Base-by-base conservation (phyloP, 2,329 filamentous ascomycete genomes). In the Plenodomus tracheiphilus region DNA sequence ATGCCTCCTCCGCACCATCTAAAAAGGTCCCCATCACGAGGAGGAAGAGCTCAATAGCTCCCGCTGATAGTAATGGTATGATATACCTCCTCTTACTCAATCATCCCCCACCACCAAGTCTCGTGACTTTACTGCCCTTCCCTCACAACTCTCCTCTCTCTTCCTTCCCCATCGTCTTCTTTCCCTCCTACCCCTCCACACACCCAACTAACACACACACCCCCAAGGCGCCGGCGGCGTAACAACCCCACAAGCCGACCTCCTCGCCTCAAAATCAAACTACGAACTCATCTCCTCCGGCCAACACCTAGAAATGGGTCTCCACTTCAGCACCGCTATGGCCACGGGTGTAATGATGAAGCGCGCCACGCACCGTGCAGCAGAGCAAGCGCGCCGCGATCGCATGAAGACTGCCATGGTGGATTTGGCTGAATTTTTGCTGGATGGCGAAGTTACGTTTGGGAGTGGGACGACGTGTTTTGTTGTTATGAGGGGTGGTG, bases 301-400 rank as follows among this genome's bases (percentile, higher is more conserved):
- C 41, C 59, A 65, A 32, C 64, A 67, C 37, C 48, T 65, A 7
- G 64, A 67, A 49, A 67, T 67, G 64, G 64, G 64, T 7, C 39
- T 67, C 20, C 64, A 67, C 47, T 67, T 67, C 41, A 66, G 62
- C 47, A 65, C 62, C 25, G 62, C 64, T 47, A 67, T 67, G 64
- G 62, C 64, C 15, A 65, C 64, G 0, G 64, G 64, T 37, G 62
- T 67, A 11, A 67, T 67, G 64, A 67, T 67, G 64, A 65, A 64
- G 50, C 61, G 64, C 35, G 64, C 64, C 0, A 67, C 62, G 5
- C 64, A 67, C 44, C 64, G 64, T 2, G 64, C 64, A 1, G 64
- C 64, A 2, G 64, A 67, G 46, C 64, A 67, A n/a, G 64, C 64
- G 11, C 61, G 64, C 10, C 61, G 64, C n/a, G 64, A 67, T 38